These are phyloP conservation scores for Phytophthora sp. DNA, from an alignment of 352 stramenopile species.

Conservation along the genomic window DNA sequence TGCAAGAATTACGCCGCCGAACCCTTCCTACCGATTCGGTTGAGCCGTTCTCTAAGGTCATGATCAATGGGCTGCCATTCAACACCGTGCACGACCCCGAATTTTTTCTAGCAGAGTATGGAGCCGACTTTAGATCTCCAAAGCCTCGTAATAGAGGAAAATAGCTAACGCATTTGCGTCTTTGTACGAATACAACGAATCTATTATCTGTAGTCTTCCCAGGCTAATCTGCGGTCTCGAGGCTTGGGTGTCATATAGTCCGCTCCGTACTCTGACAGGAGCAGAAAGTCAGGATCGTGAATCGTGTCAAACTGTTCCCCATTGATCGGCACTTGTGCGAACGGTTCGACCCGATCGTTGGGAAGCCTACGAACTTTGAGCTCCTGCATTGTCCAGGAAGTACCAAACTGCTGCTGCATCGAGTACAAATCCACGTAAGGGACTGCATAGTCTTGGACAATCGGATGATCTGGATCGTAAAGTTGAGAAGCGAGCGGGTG, in stretches of 20 bases:
- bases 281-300: slow-evolving; percentile 32
- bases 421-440: slow-evolving; percentile 49
- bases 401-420: slow-evolving; percentile 9
- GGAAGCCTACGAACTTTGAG: slow-evolving; percentile 10
- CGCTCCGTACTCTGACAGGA: slow-evolving; percentile 34
- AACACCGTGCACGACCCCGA: slow-evolving; percentile 34
- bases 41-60: slow-evolving; percentile 14
- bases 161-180: background rate
- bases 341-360: slow-evolving; percentile 22
- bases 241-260: slow-evolving; percentile 36
- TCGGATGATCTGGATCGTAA: slow-evolving; percentile 28
- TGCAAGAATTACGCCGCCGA: slow-evolving; percentile 22
- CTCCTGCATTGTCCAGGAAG: slow-evolving; percentile 28
- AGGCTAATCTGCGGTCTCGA: background rate
- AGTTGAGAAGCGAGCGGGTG: slow-evolving; percentile 41
- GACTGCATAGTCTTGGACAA: slow-evolving; percentile 11
- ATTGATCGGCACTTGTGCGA: slow-evolving; percentile 29
- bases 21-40: slow-evolving; percentile 11
- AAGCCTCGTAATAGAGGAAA: background rate
- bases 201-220: background rate
- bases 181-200: background rate
- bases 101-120: slow-evolving; percentile 36
- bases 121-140: slow-evolving; percentile 27
- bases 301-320: slow-evolving; percentile 35
- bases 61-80: slow-evolving; percentile 27